Percentiles rank a stretch among this genome's conserved stretches.
These are phyloP conservation scores for Trypanosoma congolense DNA, from an alignment of 208 protist species.

Conservation along the genomic window DNA sequence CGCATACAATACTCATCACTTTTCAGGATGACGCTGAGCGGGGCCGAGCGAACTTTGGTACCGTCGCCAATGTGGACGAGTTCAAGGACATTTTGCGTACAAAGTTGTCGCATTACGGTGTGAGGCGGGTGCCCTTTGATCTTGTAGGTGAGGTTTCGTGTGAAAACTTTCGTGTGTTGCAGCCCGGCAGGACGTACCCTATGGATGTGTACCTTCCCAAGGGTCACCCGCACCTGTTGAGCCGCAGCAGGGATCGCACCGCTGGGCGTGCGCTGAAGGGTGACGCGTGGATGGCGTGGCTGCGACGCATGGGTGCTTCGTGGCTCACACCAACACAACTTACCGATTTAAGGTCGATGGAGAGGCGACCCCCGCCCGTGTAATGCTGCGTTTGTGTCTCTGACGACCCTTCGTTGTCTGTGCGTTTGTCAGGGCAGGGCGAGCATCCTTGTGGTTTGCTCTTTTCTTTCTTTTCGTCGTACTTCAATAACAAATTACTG, in stretches of 20 bases:
- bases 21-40: slow-evolving; percentile 75
- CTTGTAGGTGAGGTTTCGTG: slow-evolving; percentile 63
- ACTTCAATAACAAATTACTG: no score
- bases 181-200: slow-evolving; percentile 52
- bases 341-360: slow-evolving; percentile 28
- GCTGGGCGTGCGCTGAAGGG: slow-evolving; percentile 3
- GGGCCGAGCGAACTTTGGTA: slow-evolving; percentile 72
- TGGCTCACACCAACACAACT: slow-evolving; percentile 47
- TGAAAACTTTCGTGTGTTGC: slow-evolving; percentile 64
- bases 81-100: slow-evolving; percentile 75
- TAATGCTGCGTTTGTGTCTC: no score
- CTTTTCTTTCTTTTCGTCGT: no score
- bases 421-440: no score
- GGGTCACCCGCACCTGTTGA: slow-evolving; percentile 50
- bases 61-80: slow-evolving; percentile 61
- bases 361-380: slow-evolving; percentile 7
- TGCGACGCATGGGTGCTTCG: slow-evolving; percentile 32
- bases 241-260: slow-evolving; percentile 8
- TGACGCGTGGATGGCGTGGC: slow-evolving; percentile 45
- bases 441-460: no score
- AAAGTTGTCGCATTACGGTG: slow-evolving; percentile 71
- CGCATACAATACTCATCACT: slow-evolving; percentile 83
- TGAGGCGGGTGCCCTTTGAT: slow-evolving; percentile 74
- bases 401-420: no score
- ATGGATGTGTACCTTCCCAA: slow-evolving; percentile 51